Base-by-base conservation (phyloP, 768 basidiomycete species). In the Suillus tomentosus region DNA sequence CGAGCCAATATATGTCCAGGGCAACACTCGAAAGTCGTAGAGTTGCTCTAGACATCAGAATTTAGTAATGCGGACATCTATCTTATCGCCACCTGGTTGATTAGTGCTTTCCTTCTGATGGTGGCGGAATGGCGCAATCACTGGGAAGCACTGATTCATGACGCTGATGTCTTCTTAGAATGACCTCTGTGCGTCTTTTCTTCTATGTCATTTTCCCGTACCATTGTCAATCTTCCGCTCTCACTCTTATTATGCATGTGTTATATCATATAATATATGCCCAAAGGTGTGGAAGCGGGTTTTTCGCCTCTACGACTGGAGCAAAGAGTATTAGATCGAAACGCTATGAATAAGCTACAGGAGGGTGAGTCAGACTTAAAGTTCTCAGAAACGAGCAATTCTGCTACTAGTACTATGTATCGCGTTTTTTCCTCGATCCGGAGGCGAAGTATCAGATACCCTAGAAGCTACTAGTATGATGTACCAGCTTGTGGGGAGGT, bases 341-440 rank as follows among this genome's bases (percentile, higher is more conserved):
- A 87, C 69, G 84, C 92, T 8, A 87, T 92, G 86, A 83, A 87
- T 45, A 89, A 90, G 74, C 75, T 94, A 65, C 87, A 85, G 71
- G 82, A 87, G 72, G 88, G 84, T 66, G 90, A 93, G 65, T 79
- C 83, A 19, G 65, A 27, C 1, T 68, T 75, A 22, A 67, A 71
- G 15, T 60, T 70, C 6, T 50, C 72, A 6, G 67, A 65, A 47
- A 4, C 31, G 31, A 31, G 31, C 31, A 31, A 31, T 31, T 31
- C 31, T 31, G 31, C 31, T 31, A 31, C 31, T 31, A 31, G 31
- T 31, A 31, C 4, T 31, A 27, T 27, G 27, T 31, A 31, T 31
- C 5, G 5, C 82, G 3, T 72, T 93, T 15, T 76, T 93, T 22
- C 72, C 80, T 19, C 79, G 82, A n/a, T 68, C 90, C 13, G 73